Base-by-base conservation (phyloP, 1,139 yeast genomes). In the Pichia sp. region DNA sequence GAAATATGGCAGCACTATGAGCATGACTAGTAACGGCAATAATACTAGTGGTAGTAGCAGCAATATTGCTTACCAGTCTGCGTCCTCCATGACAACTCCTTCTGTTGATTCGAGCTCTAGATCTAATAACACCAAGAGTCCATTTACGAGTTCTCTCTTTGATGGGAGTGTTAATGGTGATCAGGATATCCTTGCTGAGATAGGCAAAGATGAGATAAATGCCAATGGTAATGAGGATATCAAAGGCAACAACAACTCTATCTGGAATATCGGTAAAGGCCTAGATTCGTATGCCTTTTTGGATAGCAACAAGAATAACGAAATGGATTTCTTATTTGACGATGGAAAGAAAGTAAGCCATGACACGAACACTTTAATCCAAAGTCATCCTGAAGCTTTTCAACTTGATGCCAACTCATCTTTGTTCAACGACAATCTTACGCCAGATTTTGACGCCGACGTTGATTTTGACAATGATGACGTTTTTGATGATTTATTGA, bases 261-360 rank as follows among this genome's bases (percentile, higher is more conserved):
- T 13, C 15, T 32, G 44, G 44, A 47, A 36, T n/a, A 31, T 46
- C 4, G 29, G 29, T 16, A 46, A 32, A 19, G 49, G 41, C 10
- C 40, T 46, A 11, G 49, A 46, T 46, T 46, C 49, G 16, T 46
- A 46, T 29, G 49, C 49, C 23, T 46, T 46, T 34, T 46, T 46
- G 40, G 44, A 43, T 49, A 49, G 34, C 34, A 26, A 41, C 23
- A 31, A 49, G 8, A 49, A 42, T 38, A 46, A 50, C 36, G 66
- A 64, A n/a, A 54, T 62, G 51, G 57, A 61, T 10, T 64, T 63
- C 34, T 42, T 65, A 31, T 61, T 61, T 49, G 62, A 59, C 41
- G 48, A 57, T 30, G 59, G 63, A n/a, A 62, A 79, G 16, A 62
- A 80, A 54, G 80, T 80, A 64, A 85, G 80, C 15, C 52, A 32